A percentile compares a stretch with the other conserved stretches of the same genome.
Evolutionary conservation across 2,329 filamentous ascomycete genomes (phyloP).

Genomic region (Ophiognomonia clavigignenti-juglandacearum): DNA sequence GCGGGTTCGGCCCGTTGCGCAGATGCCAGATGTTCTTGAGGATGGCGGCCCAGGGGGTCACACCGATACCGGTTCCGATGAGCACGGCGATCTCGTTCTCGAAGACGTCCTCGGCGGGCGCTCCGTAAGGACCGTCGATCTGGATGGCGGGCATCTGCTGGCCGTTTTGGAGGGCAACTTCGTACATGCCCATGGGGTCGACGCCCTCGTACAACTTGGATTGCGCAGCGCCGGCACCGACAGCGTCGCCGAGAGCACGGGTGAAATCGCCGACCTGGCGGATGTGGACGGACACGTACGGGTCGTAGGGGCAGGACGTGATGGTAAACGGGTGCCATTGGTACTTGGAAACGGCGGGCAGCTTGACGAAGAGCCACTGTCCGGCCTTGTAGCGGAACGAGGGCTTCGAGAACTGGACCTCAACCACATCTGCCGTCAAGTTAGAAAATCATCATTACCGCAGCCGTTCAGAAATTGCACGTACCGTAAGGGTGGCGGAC

Average conservation of each 20-base stretch:
- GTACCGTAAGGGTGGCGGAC: conserved; percentile 90
- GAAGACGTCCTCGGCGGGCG: conserved; percentile 95
- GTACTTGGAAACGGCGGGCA: conserved; percentile 78
- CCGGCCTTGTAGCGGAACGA: conserved; percentile 98
- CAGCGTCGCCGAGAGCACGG: conserved; percentile 82
- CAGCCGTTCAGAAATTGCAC: conserved; percentile 22
- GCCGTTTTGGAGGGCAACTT: conserved; percentile 89
- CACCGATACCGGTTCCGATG: conserved; percentile 81
- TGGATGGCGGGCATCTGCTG: conserved; percentile 86
- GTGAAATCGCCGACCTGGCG: conserved; percentile 98
- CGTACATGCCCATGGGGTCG: conserved; percentile 95
- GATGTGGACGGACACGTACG: conserved; percentile 90
- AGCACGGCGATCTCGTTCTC: conserved; percentile 84
- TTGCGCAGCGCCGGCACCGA: conserved; percentile 87
- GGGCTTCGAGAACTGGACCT: conserved; percentile 95
- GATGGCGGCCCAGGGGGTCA: conserved; percentile 82
- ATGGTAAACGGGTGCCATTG: conserved; percentile 99
- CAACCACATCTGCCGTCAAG: conserved; percentile 69
- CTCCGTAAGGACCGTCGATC: conserved; percentile 94
- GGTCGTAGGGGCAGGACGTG: conserved; percentile 94
- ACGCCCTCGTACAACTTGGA: conserved; percentile 85
- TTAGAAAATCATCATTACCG: conserved; percentile 22
- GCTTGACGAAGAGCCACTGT: conserved; percentile 96
- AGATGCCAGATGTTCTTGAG: conserved; percentile 98
- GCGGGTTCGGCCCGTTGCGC: conserved; percentile 83